phyloP scores from a whole-genome alignment of 2,329 filamentous ascomycete genomes.

The Apiospora sp. region DNA sequence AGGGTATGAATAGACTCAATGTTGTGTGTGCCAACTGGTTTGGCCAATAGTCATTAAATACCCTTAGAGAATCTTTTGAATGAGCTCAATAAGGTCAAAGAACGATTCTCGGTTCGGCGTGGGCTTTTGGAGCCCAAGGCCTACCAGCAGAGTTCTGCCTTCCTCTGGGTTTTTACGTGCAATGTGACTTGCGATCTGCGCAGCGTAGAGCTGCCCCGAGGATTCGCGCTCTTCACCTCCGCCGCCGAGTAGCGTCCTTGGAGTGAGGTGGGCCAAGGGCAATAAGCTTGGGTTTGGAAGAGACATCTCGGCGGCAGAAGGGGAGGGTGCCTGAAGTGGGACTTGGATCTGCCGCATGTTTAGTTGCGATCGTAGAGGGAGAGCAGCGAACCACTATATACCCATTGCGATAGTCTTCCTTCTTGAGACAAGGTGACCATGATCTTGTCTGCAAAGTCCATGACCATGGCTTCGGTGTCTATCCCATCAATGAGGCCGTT shows the following conservation, averaged over 20 bases:
- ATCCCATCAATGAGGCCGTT: slow-evolving; percentile 71
- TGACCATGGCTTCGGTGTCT: slow-evolving; percentile 74
- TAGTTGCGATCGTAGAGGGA: not conserved
- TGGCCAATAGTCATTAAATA: not conserved
- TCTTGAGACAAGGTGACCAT: slow-evolving; percentile 88
- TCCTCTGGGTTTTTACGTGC: slow-evolving; percentile 73
- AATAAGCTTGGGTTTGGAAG: slow-evolving; percentile 62
- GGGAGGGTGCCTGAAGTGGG: slow-evolving; percentile 72
- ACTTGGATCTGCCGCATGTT: slow-evolving; percentile 71
- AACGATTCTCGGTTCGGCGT: slow-evolving; percentile 64
- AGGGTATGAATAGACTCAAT: not conserved
- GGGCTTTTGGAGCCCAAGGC: slow-evolving; percentile 63
- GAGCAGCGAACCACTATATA: slow-evolving; percentile 48
- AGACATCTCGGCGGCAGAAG: slow-evolving; percentile 69
- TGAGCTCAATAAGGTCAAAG: slow-evolving; percentile 70
- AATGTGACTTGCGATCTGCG: slow-evolving; percentile 85
- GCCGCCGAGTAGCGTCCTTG: slow-evolving; percentile 85
- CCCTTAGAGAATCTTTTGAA: slow-evolving; percentile 63
- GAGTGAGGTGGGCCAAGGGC: slow-evolving; percentile 82
- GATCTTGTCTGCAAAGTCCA: slow-evolving; percentile 89
- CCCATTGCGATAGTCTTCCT: slow-evolving; percentile 90
- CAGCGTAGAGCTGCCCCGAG: slow-evolving; percentile 86
- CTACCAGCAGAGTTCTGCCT: slow-evolving; percentile 66
- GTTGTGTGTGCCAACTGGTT: not conserved
- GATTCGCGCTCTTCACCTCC: slow-evolving; percentile 82